Conservation (phyloP, 169 alveolate species). For the Perkinsus chesapeaki region DNA sequence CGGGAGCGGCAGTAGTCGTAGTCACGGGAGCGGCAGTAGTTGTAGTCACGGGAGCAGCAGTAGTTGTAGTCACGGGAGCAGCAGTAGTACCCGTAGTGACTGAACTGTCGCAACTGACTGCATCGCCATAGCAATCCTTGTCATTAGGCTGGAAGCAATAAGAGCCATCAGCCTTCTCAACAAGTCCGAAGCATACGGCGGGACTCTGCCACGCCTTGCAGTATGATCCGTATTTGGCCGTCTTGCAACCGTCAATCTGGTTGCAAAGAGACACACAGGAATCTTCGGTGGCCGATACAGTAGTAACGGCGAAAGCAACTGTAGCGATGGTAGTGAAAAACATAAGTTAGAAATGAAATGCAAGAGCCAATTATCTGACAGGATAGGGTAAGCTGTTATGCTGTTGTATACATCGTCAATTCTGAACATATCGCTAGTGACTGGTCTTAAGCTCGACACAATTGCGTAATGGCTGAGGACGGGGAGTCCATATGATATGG, state of each 20-base stretch:
- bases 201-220: not conserved
- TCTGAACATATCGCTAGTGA: not conserved
- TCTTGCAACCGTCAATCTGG: not conserved
- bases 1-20: not conserved
- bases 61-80: not conserved
- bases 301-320: not conserved
- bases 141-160: not conserved
- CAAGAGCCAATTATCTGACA: not conserved
- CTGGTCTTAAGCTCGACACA: not conserved
- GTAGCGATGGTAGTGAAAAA: not conserved
- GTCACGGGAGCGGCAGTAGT: not conserved
- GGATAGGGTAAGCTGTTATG: not conserved
- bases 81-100: not conserved
- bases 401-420: not conserved
- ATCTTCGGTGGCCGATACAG: not conserved
- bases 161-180: not conserved
- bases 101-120: not conserved
- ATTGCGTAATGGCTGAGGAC: too few species aligned
- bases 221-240: not conserved
- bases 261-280: not conserved
- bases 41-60: not conserved
- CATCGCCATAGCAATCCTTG: not conserved
- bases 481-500: not conserved
- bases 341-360: not conserved
- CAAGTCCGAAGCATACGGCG: not conserved